phyloP scores from a whole-genome alignment of 352 stramenopile genomes.

The Pythium sukuiense region DNA sequence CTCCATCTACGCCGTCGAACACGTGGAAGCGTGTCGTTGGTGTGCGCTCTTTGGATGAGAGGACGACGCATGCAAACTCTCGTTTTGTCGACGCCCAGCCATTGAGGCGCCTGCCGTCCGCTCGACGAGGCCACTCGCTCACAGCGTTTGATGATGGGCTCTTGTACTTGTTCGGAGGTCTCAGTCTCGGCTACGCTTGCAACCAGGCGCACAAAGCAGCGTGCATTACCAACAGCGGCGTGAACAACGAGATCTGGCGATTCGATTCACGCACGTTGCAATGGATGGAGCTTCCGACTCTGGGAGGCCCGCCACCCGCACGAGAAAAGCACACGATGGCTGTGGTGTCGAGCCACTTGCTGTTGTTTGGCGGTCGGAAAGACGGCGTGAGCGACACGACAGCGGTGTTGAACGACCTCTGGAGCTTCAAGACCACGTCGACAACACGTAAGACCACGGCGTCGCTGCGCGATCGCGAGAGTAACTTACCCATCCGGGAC shows the following conservation, averaged over 20 bases:
- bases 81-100: constrained; percentile 33
- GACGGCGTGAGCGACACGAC: constrained; percentile 29
- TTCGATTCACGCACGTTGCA: constrained; percentile 50
- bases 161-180: constrained; percentile 69
- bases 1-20: constrained; percentile 37
- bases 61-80: constrained; percentile 35
- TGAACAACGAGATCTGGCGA: constrained; percentile 76
- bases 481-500: constrained; percentile 42
- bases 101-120: constrained; percentile 42
- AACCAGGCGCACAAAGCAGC: constrained; percentile 43
- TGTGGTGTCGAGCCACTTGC: constrained; percentile 41
- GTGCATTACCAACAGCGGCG: constrained; percentile 35
- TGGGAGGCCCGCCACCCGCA: constrained; percentile 25
- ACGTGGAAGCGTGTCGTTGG: constrained; percentile 35
- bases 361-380: constrained; percentile 61
- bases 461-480: constrained; percentile 41
- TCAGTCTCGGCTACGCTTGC: constrained; percentile 57
- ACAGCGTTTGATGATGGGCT: constrained; percentile 42
- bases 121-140: constrained; percentile 61
- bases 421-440: constrained; percentile 59
- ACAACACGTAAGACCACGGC: constrained; percentile 32
- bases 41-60: constrained; percentile 36
- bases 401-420: constrained; percentile 54
- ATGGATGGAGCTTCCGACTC: constrained; percentile 46
- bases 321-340: constrained; percentile 66